These are phyloP conservation scores for Chrysoporthe puriensis DNA, from an alignment of 2,329 filamentous ascomycete genomes.

Conservation along the genomic window DNA sequence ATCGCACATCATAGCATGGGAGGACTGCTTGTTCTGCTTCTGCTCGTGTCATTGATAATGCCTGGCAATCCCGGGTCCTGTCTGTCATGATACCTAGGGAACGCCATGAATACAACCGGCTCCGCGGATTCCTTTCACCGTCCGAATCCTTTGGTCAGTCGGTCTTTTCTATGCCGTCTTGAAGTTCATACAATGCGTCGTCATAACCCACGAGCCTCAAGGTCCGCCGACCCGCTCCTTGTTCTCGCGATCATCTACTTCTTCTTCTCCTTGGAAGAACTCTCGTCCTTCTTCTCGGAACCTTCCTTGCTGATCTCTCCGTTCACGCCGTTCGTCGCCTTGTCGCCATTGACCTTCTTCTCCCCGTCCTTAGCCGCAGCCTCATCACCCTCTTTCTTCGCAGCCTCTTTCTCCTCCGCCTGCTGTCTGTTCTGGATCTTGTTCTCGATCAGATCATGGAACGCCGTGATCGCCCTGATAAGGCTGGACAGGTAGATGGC, in stretches of 20 bases:
- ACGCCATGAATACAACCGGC: slow-evolving; percentile 33
- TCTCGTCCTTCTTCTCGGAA: slow-evolving; percentile 42
- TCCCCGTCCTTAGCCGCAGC: slow-evolving; percentile 59
- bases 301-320: slow-evolving; percentile 55
- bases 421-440: slow-evolving; percentile 99
- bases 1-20: background rate
- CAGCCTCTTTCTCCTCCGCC: slow-evolving; percentile 88
- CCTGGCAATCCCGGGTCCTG: slow-evolving; percentile 19
- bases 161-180: slow-evolving; percentile 31
- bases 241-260: slow-evolving; percentile 5
- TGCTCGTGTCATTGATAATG: slow-evolving; percentile 26
- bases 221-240: slow-evolving; percentile 12
- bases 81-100: slow-evolving; percentile 27
- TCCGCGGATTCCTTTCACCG: slow-evolving; percentile 22
- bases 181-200: slow-evolving; percentile 33
- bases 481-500: slow-evolving; percentile 95
- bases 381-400: slow-evolving; percentile 77
- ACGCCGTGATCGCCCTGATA: slow-evolving; percentile 96
- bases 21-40: slow-evolving; percentile 6
- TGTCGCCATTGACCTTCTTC: slow-evolving; percentile 55
- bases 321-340: slow-evolving; percentile 44
- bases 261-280: slow-evolving; percentile 37
- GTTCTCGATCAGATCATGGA: slow-evolving; percentile 99
- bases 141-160: slow-evolving; percentile 11
- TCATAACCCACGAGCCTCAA: slow-evolving; percentile 9